A percentile compares a stretch with the other conserved stretches of the same genome.
These are phyloP conservation scores for Beauveria pseudobassiana DNA, from an alignment of 2,329 filamentous ascomycete species.

Conservation along the genomic window DNA sequence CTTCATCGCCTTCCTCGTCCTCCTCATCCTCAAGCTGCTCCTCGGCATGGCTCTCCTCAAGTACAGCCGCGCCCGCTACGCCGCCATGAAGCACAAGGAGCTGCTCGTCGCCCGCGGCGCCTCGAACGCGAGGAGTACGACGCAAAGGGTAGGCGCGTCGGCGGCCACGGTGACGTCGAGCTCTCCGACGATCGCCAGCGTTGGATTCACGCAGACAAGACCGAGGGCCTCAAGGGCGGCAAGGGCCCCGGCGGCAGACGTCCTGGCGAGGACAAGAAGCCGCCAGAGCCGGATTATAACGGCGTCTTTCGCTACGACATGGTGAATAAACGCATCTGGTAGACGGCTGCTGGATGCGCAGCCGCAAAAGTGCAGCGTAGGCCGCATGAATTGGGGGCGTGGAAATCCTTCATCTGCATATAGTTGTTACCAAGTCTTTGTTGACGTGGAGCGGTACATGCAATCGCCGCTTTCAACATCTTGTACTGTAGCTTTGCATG, in stretches of 20 bases:
- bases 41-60: constrained; percentile 81
- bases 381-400: too few relatives aligned
- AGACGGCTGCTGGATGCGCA: background rate
- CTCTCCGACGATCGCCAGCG: constrained; percentile 79
- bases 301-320: constrained; percentile 80
- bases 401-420: background rate
- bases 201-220: constrained; percentile 82
- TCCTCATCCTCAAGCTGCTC: constrained; percentile 77
- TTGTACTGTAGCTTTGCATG: background rate
- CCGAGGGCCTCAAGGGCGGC: constrained; percentile 56
- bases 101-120: constrained; percentile 38
- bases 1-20: constrained; percentile 73
- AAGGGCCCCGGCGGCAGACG: constrained; percentile 49
- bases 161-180: constrained; percentile 79
- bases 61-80: constrained; percentile 72
- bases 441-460: background rate
- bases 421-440: background rate
- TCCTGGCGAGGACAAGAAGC: constrained; percentile 40
- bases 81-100: constrained; percentile 68
- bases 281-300: constrained; percentile 42
- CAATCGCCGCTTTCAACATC: background rate
- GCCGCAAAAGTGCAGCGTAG: background rate
- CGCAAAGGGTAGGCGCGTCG: constrained; percentile 65
- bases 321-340: constrained; percentile 97
- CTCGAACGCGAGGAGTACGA: constrained; percentile 50